Evolutionary conservation across 345 rosid genomes (phyloP), one percentile per base, ranked within the genome.

Genomic region (Triadica sebifera): DNA sequence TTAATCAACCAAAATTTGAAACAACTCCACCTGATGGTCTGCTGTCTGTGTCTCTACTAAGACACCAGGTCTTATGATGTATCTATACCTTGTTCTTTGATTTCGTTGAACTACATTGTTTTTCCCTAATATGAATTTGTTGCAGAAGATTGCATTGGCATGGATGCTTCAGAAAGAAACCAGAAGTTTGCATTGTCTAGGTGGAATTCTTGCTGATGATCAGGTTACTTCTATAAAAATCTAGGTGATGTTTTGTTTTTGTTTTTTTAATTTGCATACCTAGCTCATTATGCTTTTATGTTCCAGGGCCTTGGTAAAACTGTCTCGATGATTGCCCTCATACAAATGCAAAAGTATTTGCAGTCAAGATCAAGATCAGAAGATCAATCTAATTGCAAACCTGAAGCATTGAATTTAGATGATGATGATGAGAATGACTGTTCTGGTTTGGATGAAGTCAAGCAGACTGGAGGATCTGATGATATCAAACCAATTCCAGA

Each of bases 141-240:
- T 73, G 69, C 87, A 95, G 99, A 95, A 88, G 86, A 95, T 95
- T 87, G 99, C 99, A 74, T 81, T 95, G 89, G 86, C 92, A 29
- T 95, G 98, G 98, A 95, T 90, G 98, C 89, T 89, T 83, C 97
- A 89, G 74, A 94, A 88, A 82, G 97, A 94, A 87, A 89, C 87
- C 43, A 91, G 87, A 86, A 89, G 96, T 76, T 78, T 84, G 55
- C 90, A 86, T 70, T 95, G 97, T 74, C 78, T 86, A 77, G 99
- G 99, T 74, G 99, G 99, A 82, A 94, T 95, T 76, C 82, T 95
- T 84, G 99, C 99, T 67, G 99, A 95, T 87, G 99, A 95, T 80
- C 98, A 95, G 96, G 99, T 94, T 69, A 68, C 55, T 80, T 53
- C n/a, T 70, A 19, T 57, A 45, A 64, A 66, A 70, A 62, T 22